A percentile compares a stretch with the other conserved stretches of the same genome.
Evolutionary conservation across 495 filamentous ascomycete species (phyloP).

Genomic region (Neurospora sp.): DNA sequence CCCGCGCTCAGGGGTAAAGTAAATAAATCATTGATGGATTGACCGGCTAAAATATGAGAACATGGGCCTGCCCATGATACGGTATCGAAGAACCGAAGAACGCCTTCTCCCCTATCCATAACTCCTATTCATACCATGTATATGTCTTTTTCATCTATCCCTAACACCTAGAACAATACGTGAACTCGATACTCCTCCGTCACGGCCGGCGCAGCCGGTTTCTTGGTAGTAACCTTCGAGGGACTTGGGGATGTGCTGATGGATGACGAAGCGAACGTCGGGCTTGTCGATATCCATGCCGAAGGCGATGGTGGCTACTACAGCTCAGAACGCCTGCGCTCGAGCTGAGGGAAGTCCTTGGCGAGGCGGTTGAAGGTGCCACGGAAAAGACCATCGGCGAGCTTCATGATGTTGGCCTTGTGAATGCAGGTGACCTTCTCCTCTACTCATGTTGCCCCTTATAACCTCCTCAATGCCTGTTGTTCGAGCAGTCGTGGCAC

Average conservation of each 20-base stretch:
- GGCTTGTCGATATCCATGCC: slow-evolving; percentile 99
- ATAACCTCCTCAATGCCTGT: not conserved
- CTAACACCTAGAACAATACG: not conserved
- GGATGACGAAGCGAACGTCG: slow-evolving; percentile 90
- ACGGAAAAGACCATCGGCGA: slow-evolving; percentile 96
- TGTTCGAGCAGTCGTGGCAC: not conserved
- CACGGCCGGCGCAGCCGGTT: slow-evolving; percentile 54
- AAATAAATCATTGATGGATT: not conserved
- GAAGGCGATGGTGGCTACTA: slow-evolving; percentile 96
- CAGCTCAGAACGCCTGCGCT: slow-evolving; percentile 56
- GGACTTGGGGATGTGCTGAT: slow-evolving; percentile 83
- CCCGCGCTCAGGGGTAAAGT: not conserved
- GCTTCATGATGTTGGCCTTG: slow-evolving; percentile 99
- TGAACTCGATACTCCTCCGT: not conserved
- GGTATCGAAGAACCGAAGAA: not conserved
- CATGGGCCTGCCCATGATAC: not conserved
- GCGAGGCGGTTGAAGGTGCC: slow-evolving; percentile 90
- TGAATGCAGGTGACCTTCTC: slow-evolving; percentile 94
- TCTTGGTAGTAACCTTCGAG: slow-evolving; percentile 97
- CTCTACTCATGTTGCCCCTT: not conserved
- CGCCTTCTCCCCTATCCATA: not conserved
- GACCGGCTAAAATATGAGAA: not conserved
- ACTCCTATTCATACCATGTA: not conserved
- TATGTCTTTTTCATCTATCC: not conserved
- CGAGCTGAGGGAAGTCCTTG: slow-evolving; percentile 84